These are phyloP conservation scores for Secale cereale DNA, from an alignment of 176 grass and related monocot genomes.

Conservation along the genomic window DNA sequence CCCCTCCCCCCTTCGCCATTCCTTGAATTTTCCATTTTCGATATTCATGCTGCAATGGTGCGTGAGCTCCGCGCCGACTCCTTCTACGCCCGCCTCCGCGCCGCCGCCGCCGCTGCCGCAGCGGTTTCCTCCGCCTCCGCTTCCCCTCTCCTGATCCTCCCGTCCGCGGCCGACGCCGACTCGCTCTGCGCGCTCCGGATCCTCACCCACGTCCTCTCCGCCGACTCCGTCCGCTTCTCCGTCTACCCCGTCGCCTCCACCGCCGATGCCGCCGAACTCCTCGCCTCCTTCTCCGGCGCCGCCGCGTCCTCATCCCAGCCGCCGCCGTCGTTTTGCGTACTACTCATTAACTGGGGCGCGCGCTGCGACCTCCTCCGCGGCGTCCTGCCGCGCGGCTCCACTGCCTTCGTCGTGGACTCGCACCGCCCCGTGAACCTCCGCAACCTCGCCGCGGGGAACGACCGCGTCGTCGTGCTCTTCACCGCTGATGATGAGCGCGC, in stretches of 20 bases:
- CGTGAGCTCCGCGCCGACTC: constrained; percentile 57
- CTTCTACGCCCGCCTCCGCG: constrained; percentile 66
- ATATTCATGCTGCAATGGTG: constrained; percentile 46
- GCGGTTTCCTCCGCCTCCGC: constrained; percentile 28
- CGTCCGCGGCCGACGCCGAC: constrained; percentile 76
- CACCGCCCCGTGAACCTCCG: constrained; percentile 80
- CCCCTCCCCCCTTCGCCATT: neutral
- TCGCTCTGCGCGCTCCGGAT: constrained; percentile 69
- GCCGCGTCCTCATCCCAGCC: constrained; percentile 13
- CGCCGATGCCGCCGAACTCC: constrained; percentile 22
- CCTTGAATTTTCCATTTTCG: neutral
- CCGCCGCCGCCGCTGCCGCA: constrained; percentile 23
- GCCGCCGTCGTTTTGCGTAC: constrained; percentile 35
- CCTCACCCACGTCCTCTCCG: constrained; percentile 68
- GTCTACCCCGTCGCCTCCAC: constrained; percentile 65
- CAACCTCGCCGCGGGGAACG: constrained; percentile 61
- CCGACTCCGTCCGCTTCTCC: constrained; percentile 26
- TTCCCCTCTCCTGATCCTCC: constrained; percentile 74
- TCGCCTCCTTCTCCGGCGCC: constrained; percentile 32
- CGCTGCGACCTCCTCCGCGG: constrained; percentile 52
- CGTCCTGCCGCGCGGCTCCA: constrained; percentile 40
- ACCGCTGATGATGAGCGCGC: constrained; percentile 71
- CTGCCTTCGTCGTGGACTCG: constrained; percentile 69
- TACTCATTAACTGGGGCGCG: constrained; percentile 90
- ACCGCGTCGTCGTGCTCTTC: constrained; percentile 69